phyloP scores from a whole-genome alignment of 2,329 filamentous ascomycete genomes.

The Fusarium anthophilum region DNA sequence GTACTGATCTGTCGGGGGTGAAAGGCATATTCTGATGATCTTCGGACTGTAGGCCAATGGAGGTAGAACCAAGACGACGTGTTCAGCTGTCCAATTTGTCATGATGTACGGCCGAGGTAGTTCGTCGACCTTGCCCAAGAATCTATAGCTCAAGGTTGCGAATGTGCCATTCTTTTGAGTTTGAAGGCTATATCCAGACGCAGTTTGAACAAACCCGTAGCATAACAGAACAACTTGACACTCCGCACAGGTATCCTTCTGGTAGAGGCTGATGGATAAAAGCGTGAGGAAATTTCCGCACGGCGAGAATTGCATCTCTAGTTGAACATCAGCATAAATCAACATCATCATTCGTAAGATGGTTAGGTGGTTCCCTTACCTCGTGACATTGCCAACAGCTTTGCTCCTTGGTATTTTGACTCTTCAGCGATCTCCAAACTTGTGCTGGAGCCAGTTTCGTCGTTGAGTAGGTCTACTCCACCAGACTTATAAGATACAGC shows the following conservation, averaged over 20 bases:
- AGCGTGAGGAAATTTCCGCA: not conserved
- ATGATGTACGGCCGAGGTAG: not conserved
- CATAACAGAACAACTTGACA: not conserved
- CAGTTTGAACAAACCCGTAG: not conserved
- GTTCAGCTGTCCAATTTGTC: not conserved
- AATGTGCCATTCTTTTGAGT: not conserved
- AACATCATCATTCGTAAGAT: fast-evolving
- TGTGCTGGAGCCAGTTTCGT: not conserved
- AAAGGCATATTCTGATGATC: not conserved
- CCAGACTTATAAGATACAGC: not conserved
- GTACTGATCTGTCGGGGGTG: fast-evolving
- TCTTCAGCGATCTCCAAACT: not conserved
- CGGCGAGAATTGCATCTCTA: not conserved
- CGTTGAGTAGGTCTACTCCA: not conserved
- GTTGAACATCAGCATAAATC: not conserved
- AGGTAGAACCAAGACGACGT: not conserved
- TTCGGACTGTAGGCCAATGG: not conserved
- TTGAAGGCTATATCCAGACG: not conserved
- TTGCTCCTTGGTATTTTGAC: fast-evolving
- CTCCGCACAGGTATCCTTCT: not conserved
- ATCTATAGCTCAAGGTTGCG: not conserved
- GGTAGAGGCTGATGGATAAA: not conserved
- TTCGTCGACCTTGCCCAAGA: not conserved
- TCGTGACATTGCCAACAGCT: not conserved
- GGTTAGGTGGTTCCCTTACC: not conserved